Evolutionary conservation across 2,329 filamentous ascomycete genomes (phyloP).

Genomic region (Purpureocillium takamizusanense): DNA sequence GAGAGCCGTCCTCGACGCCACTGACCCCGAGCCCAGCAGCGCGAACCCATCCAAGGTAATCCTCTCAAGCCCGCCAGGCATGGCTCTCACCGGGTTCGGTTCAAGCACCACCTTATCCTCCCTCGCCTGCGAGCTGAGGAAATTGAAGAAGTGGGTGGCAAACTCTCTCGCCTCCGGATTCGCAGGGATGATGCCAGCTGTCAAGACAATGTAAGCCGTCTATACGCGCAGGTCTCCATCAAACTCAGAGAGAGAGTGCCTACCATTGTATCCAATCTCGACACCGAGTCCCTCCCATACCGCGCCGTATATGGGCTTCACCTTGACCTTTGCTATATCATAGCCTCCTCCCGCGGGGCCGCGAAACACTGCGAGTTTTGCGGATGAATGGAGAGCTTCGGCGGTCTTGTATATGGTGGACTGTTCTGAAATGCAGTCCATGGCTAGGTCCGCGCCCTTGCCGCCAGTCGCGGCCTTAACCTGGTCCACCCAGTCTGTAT

Average conservation of each 20-base stretch:
- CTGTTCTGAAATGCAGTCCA: slow-evolving; percentile 31
- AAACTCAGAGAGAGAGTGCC: slow-evolving; percentile 1
- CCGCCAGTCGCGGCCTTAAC: slow-evolving; percentile 14
- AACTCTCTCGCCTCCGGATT: slow-evolving; percentile 16
- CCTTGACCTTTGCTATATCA: slow-evolving; percentile 11
- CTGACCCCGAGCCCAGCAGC: slow-evolving; percentile 13
- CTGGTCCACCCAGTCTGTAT: slow-evolving; percentile 21
- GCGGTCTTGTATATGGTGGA: slow-evolving; percentile 21
- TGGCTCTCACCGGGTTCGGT: slow-evolving; percentile 20
- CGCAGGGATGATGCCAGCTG: slow-evolving; percentile 7
- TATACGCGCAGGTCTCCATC: too few species aligned
- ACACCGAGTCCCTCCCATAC: slow-evolving; percentile 32
- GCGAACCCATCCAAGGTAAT: slow-evolving; percentile 17
- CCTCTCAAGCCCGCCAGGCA: slow-evolving; percentile 20
- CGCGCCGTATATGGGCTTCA: slow-evolving; percentile 28
- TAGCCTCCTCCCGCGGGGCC: slow-evolving; percentile 13
- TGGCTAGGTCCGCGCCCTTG: slow-evolving; percentile 22
- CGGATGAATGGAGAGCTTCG: slow-evolving; percentile 15
- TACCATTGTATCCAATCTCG: slow-evolving; percentile 27
- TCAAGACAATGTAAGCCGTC: too few species aligned
- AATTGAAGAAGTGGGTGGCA: slow-evolving; percentile 26
- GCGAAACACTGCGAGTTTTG: slow-evolving; percentile 15
- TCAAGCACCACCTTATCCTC: slow-evolving; percentile 7
- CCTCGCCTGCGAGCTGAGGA: slow-evolving; percentile 13
- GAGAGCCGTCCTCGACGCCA: slow-evolving; percentile 12